A percentile compares a stretch with the other conserved stretches of the same genome.
phyloP scores from a whole-genome alignment of 768 basidiomycete species.

The Kwoniella pini region DNA sequence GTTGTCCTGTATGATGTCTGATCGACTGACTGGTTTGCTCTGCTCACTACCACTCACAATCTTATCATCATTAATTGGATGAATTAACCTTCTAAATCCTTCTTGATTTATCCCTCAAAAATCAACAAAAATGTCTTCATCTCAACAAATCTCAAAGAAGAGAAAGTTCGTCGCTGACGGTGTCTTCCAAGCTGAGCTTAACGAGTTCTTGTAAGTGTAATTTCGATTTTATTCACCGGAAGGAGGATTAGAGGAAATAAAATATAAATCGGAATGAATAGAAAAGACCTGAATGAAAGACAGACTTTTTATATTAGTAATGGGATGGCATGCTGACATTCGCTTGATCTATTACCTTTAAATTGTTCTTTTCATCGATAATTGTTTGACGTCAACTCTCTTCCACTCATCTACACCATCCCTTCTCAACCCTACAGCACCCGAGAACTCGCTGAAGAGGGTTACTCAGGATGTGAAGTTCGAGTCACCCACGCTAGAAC shows the following conservation, averaged over 20 bases:
- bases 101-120: conserved; percentile 22
- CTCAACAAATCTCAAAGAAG: conserved; percentile 81
- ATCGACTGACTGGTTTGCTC: background rate
- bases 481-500: conserved; percentile 98
- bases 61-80: conserved; percentile 4
- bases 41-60: conserved; percentile 9
- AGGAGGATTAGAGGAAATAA: background rate
- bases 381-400: no score
- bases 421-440: conserved; percentile 35
- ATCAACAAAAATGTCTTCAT: conserved; percentile 48
- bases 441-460: conserved; percentile 95
- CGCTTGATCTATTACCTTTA: no score
- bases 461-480: conserved; percentile 99
- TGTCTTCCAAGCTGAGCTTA: conserved; percentile 98
- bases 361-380: no score
- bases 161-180: conserved; percentile 96
- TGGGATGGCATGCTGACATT: background rate
- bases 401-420: no score
- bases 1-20: background rate
- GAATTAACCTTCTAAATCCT: background rate
- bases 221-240: background rate
- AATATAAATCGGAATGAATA: background rate
- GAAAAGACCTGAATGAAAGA: no score
- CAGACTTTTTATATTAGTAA: no score
- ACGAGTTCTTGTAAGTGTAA: conserved; percentile 78